Evolutionary conservation across 2,329 filamentous ascomycete species (phyloP), one percentile per base, ranked within the genome.

Genomic region (Beauveria sp.): DNA sequence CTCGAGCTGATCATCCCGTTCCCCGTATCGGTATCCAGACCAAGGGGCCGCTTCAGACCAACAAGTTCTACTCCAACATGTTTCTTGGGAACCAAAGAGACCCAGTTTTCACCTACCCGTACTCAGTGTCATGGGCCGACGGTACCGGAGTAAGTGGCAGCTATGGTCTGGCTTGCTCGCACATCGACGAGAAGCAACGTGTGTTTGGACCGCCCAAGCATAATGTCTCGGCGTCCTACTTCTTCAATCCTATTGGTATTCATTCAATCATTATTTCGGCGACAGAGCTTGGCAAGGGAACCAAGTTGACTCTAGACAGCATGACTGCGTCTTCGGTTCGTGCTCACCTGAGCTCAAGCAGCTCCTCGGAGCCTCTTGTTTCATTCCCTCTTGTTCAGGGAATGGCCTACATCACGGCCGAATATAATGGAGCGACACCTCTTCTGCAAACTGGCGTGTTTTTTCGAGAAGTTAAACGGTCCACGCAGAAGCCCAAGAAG

Each of bases 331-430:
- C 79, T 69, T 89, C 78, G 42, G 82, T 76, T 16, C 86, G 91
- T 65, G 85, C 91, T 51, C 88, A 89, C 50, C 78, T 98, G 38
- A 81, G 77, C 56, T 79, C 81, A 3, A 76, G 79, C 24, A 70
- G 73, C n/a, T 77, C 77, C 3, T 79, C 81, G 8, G 72, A 78
- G 1, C 83, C 88, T 0, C 79, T 82, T 1, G 81, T 98, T 22
- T 88, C 84, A 0, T 91, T 96, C 66, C 92, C 93, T 0, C 71
- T 97, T 8, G 86, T 96, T 0, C 93, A 98, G 70, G 95, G 95
- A 12, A 95, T 96, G 86, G 88, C 85, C 0, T 96, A 92, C 68
- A 79, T 96, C 20, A 97, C 93, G 5, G 93, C 81, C 0, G 73
- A 89, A 20, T 98, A 93, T 74, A 80, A 80, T 60, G 85, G 86